Percentiles rank a stretch among this genome's conserved stretches.
phyloP scores from a whole-genome alignment of 257 asterid species.

The Solanum chmielewskii region DNA sequence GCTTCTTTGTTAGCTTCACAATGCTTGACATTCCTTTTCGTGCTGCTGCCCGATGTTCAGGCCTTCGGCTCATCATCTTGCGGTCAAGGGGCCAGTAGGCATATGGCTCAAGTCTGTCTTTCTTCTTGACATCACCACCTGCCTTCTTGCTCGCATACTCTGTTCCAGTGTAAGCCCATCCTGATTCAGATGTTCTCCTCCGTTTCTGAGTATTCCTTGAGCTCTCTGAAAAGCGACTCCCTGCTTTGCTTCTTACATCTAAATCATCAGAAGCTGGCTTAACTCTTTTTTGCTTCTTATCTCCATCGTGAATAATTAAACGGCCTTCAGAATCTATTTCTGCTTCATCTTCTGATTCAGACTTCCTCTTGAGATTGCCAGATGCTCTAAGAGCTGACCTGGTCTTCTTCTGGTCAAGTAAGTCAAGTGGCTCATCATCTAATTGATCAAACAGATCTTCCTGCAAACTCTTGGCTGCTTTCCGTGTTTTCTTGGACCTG shows the following conservation, averaged over 20 bases:
- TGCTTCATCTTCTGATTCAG: conserved; percentile 75
- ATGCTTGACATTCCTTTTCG: conserved; percentile 87
- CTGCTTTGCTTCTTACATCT: conserved; percentile 45
- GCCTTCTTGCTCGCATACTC: conserved; percentile 94
- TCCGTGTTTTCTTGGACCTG: conserved; percentile 59
- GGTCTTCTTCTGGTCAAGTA: conserved; percentile 65
- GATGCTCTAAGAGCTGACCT: conserved; percentile 80
- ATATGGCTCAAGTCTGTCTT: conserved; percentile 89
- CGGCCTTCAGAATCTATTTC: conserved; percentile 80
- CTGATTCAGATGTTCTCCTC: conserved; percentile 51
- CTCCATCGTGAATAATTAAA: conserved; percentile 44
- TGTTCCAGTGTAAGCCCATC: conserved; percentile 84
- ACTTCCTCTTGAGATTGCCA: conserved; percentile 20
- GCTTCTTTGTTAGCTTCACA: conserved; percentile 64
- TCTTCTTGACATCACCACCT: conserved; percentile 70
- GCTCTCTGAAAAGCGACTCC: conserved; percentile 30
- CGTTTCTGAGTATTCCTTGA: conserved; percentile 52
- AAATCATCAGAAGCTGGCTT: conserved; percentile 11
- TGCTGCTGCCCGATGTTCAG: conserved; percentile 81
- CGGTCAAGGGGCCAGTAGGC: conserved; percentile 99
- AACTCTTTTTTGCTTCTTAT: conserved; percentile 31
- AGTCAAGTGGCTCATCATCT: conserved; percentile 89
- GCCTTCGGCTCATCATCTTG: conserved; percentile 86
- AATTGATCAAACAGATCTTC: conserved; percentile 72
- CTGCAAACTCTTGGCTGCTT: conserved; percentile 58